A percentile compares a stretch with the other conserved stretches of the same genome.
phyloP scores from a whole-genome alignment of 2,329 filamentous ascomycete species.

The Colletotrichum karsti region DNA sequence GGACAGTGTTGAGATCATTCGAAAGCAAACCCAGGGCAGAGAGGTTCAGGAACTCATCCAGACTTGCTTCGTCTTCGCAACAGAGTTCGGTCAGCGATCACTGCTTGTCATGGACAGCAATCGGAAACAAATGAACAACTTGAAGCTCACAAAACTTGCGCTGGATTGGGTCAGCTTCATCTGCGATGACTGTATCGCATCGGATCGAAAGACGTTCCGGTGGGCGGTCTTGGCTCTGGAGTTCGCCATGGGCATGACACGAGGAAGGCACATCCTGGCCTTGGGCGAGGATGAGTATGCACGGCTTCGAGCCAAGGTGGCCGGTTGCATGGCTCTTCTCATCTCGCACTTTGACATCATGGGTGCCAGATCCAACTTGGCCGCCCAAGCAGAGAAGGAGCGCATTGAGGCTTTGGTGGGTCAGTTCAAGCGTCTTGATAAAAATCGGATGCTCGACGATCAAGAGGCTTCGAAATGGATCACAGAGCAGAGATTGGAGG shows the following conservation, averaged over 20 bases:
- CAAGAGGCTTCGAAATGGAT: constrained; percentile 84
- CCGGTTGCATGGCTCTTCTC: constrained; percentile 94
- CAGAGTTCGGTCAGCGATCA: constrained; percentile 95
- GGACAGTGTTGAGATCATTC: constrained; percentile 95
- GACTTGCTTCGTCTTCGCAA: constrained; percentile 98
- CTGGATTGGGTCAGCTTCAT: constrained; percentile 99
- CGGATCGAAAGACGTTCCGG: constrained; percentile 94
- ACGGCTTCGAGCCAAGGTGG: constrained; percentile 84
- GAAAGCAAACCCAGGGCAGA: constrained; percentile 82
- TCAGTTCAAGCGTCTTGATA: constrained; percentile 80
- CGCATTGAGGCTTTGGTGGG: constrained; percentile 82
- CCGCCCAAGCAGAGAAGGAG: constrained; percentile 93
- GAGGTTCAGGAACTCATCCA: constrained; percentile 97
- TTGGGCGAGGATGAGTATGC: constrained; percentile 90
- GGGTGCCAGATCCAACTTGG: constrained; percentile 91
- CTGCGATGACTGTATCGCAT: constrained; percentile 93
- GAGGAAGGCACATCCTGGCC: constrained; percentile 90
- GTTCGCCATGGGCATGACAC: constrained; percentile 97
- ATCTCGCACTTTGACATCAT: constrained; percentile 99
- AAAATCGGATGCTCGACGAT: constrained; percentile 78
- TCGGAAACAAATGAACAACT: constrained; percentile 94
- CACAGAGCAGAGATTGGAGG: constrained; percentile 77
- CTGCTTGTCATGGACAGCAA: constrained; percentile 96
- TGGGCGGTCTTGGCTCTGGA: constrained; percentile 97
- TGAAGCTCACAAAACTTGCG: constrained; percentile 91